Conservation (phyloP, 2,329 filamentous ascomycete species). For the Orbilia brochopaga region DNA sequence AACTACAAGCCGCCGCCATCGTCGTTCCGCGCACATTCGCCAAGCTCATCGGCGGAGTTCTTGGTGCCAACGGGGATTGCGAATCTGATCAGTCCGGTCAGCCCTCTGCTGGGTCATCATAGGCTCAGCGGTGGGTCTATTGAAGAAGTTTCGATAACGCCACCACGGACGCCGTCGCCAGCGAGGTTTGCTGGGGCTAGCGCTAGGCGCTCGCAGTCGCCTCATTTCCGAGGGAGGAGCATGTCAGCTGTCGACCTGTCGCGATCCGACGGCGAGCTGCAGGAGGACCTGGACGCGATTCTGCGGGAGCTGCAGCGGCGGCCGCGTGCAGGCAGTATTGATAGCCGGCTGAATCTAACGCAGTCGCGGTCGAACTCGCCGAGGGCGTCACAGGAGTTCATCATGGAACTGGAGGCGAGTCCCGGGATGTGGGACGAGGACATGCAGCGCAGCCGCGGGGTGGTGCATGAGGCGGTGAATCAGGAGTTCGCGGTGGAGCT, state of each 20-base stretch:
- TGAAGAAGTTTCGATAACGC: conserved; percentile 41
- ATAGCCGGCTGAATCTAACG: conserved; percentile 8
- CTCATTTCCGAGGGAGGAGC: conserved; percentile 26
- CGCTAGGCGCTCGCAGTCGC: conserved; percentile 29
- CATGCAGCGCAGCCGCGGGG: conserved; percentile 32
- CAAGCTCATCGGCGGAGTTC: conserved; percentile 32
- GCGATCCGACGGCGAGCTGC: conserved; percentile 36
- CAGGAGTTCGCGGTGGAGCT: conserved; percentile 47
- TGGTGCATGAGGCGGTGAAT: conserved; percentile 39
- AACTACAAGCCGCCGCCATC: conserved; percentile 47
- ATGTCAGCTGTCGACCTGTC: conserved; percentile 36
- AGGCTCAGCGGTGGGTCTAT: neutral
- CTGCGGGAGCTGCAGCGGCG: conserved; percentile 38
- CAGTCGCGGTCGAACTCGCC: conserved; percentile 36
- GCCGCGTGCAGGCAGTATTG: conserved; percentile 36
- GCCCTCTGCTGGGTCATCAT: conserved; percentile 26
- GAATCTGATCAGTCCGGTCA: conserved; percentile 35
- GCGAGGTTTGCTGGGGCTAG: conserved; percentile 21
- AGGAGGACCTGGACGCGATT: conserved; percentile 42
- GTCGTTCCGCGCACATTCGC: conserved; percentile 41
- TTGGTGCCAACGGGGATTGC: conserved; percentile 36
- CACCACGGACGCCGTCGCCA: conserved; percentile 29
- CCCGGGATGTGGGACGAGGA: conserved; percentile 47
- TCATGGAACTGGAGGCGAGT: conserved; percentile 47
- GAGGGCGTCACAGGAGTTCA: conserved; percentile 17